Base-by-base conservation (phyloP, 129 eudicot species). In the Flaveria bidentis region DNA sequence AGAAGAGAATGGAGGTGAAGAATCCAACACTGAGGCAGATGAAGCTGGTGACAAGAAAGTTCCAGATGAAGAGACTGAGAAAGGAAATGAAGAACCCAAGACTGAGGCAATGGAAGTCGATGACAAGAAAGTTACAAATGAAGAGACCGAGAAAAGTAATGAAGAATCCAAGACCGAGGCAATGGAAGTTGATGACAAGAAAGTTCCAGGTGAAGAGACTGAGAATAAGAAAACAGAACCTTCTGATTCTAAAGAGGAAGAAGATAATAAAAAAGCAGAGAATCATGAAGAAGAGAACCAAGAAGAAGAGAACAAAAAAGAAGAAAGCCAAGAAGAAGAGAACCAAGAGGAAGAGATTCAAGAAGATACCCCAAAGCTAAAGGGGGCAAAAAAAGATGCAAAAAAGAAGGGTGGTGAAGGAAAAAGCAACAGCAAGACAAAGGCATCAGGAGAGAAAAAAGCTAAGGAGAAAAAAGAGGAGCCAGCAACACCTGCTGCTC, bases 401-500 rank as follows among this genome's bases (percentile, higher is more conserved):
- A 84, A 81, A 83, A 65, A 77, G 74, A 87, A 84, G 82, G 60
- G 75, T 22, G 72, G 81, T 66, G 86, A 76, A 17, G 73, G 63
- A 20, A 91, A 80, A 65, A 76, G 55, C 23, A 77, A 44, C 25
- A 73, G 20, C 42, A 84, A 78, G 77, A 85, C 81, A 39, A 80
- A 84, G 36, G 63, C 82, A 60, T 79, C 66, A 41, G 82, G 74
- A 4, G 82, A 82, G 79, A 80, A 85, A 70, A 70, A 80, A 33
- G 72, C 57, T 73, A 79, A 68, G 47, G 88, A 82, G 18, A 80
- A 84, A 63, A 74, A 63, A 17, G 68, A 50, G 81, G 76, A 76
- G 41, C 96, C 85, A 5, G 84, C 86, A 69, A 91, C 97, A 47
- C 96, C 99, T 12, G 84, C 76, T 47, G 62, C 85, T 58, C 82